Evolutionary conservation across 306 rosid species (phyloP), one percentile per base, ranked within the genome.

Genomic region (Prunus mira): DNA sequence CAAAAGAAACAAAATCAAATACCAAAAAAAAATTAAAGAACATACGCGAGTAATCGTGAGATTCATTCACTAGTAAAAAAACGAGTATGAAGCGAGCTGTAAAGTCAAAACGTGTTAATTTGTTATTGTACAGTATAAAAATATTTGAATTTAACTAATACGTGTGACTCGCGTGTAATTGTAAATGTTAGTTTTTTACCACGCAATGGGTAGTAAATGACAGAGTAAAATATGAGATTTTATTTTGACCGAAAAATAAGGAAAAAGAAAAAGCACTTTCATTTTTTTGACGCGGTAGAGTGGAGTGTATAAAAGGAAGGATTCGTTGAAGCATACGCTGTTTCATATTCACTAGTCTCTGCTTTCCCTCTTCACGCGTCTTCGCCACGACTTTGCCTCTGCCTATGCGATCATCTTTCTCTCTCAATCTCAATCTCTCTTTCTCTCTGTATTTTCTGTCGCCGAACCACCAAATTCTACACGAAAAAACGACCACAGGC

Each of bases 291-390:
- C 84, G 85, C 85, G 74, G 71, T 64, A 10, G 55, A 67, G 71
- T 70, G 0, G 45, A 5, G 60, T 4, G 38, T 14, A 54, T 56
- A 58, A 38, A 72, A 41, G 3, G 41, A 19, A 3, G 38, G n/a
- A n/a, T 8, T 72, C 67, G 4, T 56, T 14, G 12, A 3, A 9
- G 17, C 9, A 54, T 54, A 4, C 65, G 19, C 6, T 38, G 65
- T 22, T 56, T 41, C 54, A 72, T 28, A 67, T 34, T 24, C 56
- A 34, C 24, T 32, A 10, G 72, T 65, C 73, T 67, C 47, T 69
- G 57, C n/a, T 22, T 55, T 18, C 28, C 13, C 13, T 81, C 74
- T 51, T 67, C 74, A 84, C 89, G 84, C 90, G 82, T 72, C 60
- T 43, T 5, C 65, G 28, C 47, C 74, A 25, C 73, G 69, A 73